A percentile compares a stretch with the other conserved stretches of the same genome.
Evolutionary conservation across 305 asterid genomes (phyloP).

Genomic region (Fraxinus latifolia): DNA sequence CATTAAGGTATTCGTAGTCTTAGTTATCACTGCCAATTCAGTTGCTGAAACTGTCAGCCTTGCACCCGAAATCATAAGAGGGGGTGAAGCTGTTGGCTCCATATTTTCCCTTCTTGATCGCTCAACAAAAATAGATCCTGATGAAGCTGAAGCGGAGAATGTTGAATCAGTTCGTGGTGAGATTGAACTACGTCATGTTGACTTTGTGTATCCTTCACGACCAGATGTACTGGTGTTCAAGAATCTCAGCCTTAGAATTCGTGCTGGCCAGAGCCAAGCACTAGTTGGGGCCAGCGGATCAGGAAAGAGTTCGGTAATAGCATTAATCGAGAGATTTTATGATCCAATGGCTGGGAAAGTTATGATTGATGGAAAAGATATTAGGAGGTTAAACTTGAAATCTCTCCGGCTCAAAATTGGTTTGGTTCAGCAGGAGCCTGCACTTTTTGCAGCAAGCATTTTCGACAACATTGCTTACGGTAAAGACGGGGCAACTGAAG

Average conservation of each 20-base stretch:
- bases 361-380: constrained; percentile 89
- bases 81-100: constrained; percentile 93
- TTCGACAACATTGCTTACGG: constrained; percentile 89
- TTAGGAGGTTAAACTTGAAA: constrained; percentile 65
- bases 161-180: constrained; percentile 81
- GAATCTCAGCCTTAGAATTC: constrained; percentile 71
- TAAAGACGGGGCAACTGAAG: constrained; percentile 77
- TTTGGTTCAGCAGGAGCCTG: constrained; percentile 92
- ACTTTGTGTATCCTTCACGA: constrained; percentile 88
- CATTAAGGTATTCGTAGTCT: constrained; percentile 84
- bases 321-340: constrained; percentile 76
- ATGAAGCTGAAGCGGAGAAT: constrained; percentile 71
- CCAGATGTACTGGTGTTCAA: constrained; percentile 79
- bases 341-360: constrained; percentile 85
- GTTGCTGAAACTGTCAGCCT: constrained; percentile 94
- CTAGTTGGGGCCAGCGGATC: constrained; percentile 96
- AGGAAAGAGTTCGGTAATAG: constrained; percentile 86
- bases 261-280: constrained; percentile 98
- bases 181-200: constrained; percentile 84
- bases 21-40: constrained; percentile 85
- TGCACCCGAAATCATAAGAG: constrained; percentile 88
- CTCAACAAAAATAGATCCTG: constrained; percentile 70
- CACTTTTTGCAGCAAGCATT: constrained; percentile 80
- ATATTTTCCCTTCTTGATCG: constrained; percentile 85
- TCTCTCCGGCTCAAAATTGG: constrained; percentile 83